A percentile compares a stretch with the other conserved stretches of the same genome.
phyloP scores from a whole-genome alignment of 768 basidiomycete species.

The Mycena indigotica region DNA sequence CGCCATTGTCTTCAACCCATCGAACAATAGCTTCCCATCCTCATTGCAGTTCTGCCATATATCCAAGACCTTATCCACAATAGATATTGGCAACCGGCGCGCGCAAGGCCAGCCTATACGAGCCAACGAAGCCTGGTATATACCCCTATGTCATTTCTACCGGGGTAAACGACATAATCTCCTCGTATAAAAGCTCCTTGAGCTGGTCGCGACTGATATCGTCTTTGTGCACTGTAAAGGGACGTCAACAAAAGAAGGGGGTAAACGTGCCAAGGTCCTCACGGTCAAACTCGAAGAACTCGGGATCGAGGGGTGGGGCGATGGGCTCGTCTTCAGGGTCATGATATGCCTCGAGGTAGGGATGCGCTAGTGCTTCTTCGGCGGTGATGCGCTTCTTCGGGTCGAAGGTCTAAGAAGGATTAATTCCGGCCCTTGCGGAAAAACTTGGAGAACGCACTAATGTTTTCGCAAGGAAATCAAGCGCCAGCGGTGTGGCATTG shows the following conservation, averaged over 20 bases:
- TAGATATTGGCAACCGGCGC: too few relatives aligned
- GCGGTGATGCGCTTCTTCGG: conserved; percentile 95
- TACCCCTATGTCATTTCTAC: conserved; percentile 49
- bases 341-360: conserved; percentile 92
- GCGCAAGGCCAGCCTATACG: too few relatives aligned
- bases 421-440: conserved; percentile 5
- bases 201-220: conserved; percentile 92
- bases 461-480: conserved; percentile 75
- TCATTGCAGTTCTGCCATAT: too few relatives aligned
- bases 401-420: conserved; percentile 96
- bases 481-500: conserved; percentile 63
- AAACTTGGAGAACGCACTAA: conserved; percentile 49
- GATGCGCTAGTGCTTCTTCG: conserved; percentile 89
- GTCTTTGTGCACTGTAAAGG: conserved; percentile 79
- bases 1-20: too few relatives aligned
- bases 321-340: conserved; percentile 96
- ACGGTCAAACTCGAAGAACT: conserved; percentile 97
- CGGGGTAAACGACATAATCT: conserved; percentile 87
- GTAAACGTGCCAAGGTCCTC: conserved; percentile 46
- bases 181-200: conserved; percentile 91
- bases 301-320: conserved; percentile 88
- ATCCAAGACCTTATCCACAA: too few relatives aligned
- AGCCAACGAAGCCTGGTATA: background rate
- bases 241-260: background rate
- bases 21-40: too few relatives aligned